phyloP scores from a whole-genome alignment of 371 early-diverging fungal genomes.

The Mortierella sp. region DNA sequence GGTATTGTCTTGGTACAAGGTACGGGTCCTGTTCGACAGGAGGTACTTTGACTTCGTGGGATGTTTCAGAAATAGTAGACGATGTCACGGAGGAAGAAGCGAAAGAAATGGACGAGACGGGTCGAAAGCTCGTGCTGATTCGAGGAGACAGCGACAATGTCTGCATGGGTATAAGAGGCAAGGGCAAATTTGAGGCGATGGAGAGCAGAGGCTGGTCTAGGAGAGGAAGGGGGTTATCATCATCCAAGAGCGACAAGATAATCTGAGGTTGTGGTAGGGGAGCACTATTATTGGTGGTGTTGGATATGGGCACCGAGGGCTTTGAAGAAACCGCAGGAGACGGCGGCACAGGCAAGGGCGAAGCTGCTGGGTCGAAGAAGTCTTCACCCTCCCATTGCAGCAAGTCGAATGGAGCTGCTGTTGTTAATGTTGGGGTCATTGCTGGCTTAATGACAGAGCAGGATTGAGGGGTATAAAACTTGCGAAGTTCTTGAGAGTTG shows the following conservation, averaged over 20 bases:
- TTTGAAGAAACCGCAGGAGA: not conserved
- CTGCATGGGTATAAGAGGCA: slow-evolving; percentile 8
- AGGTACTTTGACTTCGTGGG: not conserved
- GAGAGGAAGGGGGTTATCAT: not conserved
- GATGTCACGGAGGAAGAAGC: not conserved
- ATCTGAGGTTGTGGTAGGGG: not conserved
- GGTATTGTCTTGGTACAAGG: slow-evolving; percentile 82
- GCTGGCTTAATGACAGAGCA: not conserved
- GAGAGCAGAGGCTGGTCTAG: not conserved
- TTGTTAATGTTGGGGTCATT: not conserved
- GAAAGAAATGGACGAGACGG: not conserved
- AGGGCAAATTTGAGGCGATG: not conserved
- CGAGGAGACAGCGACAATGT: slow-evolving; percentile 8
- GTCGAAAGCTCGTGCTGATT: slow-evolving; percentile 1
- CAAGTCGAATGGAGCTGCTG: not conserved
- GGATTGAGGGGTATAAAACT: not conserved
- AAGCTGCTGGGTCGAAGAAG: not conserved
- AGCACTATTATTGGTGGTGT: not conserved
- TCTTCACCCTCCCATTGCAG: slow-evolving; percentile 7
- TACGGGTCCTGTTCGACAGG: slow-evolving; percentile 3
- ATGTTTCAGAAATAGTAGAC: not conserved
- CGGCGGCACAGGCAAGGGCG: not conserved
- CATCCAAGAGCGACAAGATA: not conserved
- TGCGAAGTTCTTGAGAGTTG: not conserved
- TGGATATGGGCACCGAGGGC: no score